Percentiles rank a stretch among this genome's conserved stretches.
Conservation (phyloP, 2,329 filamentous ascomycete species). For the Aspergillus arachidicola region DNA sequence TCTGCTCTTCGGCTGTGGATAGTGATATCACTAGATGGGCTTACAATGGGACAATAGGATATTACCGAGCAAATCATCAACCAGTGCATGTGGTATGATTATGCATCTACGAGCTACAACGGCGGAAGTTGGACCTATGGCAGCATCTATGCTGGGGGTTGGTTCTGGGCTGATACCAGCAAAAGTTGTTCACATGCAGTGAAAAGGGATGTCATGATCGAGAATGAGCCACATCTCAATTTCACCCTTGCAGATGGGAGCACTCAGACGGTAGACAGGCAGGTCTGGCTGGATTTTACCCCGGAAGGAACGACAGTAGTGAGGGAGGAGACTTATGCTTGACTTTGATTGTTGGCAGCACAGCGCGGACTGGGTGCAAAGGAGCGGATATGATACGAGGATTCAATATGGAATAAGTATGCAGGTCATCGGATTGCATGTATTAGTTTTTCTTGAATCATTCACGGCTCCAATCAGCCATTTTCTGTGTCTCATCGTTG, state of each 20-base stretch:
- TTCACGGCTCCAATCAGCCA: too few relatives aligned
- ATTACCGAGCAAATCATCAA: constrained; percentile 15
- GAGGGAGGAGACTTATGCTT: constrained; percentile 7
- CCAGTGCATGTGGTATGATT: constrained; percentile 16
- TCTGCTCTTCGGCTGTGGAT: neutral
- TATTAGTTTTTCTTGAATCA: too few relatives aligned
- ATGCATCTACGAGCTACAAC: constrained; percentile 9
- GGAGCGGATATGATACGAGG: too few relatives aligned
- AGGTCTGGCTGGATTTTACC: constrained; percentile 11
- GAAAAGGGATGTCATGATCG: constrained; percentile 4
- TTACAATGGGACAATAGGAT: neutral
- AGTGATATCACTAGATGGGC: neutral
- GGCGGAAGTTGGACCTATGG: constrained; percentile 11
- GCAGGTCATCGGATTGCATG: too few relatives aligned
- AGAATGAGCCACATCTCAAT: constrained; percentile 1
- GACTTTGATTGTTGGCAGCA: neutral
- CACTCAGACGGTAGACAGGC: constrained; percentile 3
- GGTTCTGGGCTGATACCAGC: constrained; percentile 14
- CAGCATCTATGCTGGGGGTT: constrained; percentile 11
- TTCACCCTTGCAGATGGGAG: constrained; percentile 14
- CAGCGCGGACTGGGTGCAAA: too few relatives aligned
- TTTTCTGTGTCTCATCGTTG: too few relatives aligned
- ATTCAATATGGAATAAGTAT: too few relatives aligned
- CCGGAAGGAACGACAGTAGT: neutral
- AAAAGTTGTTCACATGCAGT: constrained; percentile 10